Conservation (phyloP, 768 basidiomycete species). For the Tulasnella sp. region DNA sequence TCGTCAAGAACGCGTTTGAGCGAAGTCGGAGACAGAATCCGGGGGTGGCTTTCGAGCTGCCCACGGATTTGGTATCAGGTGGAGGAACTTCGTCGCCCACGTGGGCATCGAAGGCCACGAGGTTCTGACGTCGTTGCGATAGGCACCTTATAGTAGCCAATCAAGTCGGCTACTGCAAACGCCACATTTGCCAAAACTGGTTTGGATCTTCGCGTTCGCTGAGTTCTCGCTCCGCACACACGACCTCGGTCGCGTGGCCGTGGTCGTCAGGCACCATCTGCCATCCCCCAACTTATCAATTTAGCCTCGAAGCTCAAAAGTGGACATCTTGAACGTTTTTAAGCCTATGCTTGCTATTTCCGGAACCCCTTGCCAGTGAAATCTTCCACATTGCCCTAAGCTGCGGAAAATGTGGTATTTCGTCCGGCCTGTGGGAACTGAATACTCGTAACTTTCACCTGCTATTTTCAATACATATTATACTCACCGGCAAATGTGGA, state of each 20-base stretch:
- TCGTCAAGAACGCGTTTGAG: neutral
- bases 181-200: neutral
- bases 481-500: neutral
- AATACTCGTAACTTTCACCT: neutral
- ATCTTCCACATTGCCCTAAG: neutral
- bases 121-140: neutral
- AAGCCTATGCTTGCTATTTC: neutral
- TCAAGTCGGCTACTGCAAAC: neutral
- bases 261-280: neutral
- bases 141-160: neutral
- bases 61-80: neutral
- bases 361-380: neutral
- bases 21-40: neutral
- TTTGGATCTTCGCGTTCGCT: neutral
- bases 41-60: neutral
- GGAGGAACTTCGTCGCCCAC: neutral
- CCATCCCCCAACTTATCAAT: neutral
- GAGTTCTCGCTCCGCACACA: neutral
- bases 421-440: neutral
- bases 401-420: slow-evolving; percentile 6
- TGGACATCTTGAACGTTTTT: neutral
- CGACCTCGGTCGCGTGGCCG: slow-evolving; percentile 17
- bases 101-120: neutral
- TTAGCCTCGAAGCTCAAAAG: neutral
- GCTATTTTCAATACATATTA: neutral